Conservation (phyloP, 2,329 filamentous ascomycete species). For the Colletotrichum echinochloae region DNA sequence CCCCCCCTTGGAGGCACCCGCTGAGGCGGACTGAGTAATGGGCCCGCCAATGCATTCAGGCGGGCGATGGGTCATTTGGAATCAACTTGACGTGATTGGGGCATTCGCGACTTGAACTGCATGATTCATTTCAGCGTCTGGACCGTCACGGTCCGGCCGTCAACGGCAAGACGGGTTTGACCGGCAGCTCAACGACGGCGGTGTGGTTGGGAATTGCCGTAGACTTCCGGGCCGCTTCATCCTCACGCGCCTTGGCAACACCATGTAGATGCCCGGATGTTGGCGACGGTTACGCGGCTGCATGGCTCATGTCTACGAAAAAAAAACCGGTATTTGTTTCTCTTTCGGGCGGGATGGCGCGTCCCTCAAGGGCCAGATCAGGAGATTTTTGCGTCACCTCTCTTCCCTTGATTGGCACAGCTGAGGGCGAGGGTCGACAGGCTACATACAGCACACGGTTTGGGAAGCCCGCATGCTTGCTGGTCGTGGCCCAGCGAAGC, state of each 20-base stretch:
- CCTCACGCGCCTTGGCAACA: background rate
- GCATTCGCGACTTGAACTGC: slow-evolving; percentile 2
- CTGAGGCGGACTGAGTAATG: background rate
- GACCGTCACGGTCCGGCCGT: background rate
- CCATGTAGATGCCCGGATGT: background rate
- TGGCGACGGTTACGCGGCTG: background rate
- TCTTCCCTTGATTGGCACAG: slow-evolving; percentile 27
- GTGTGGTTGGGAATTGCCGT: background rate
- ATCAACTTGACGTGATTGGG: background rate
- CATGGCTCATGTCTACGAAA: background rate
- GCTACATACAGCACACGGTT: slow-evolving; percentile 3
- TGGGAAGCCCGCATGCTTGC: slow-evolving; percentile 5
- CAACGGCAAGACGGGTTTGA: background rate
- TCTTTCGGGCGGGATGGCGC: background rate
- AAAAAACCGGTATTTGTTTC: slow-evolving; percentile 11
- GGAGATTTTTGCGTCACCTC: slow-evolving; percentile 34
- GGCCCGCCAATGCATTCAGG: background rate
- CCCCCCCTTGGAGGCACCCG: background rate
- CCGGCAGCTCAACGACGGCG: background rate
- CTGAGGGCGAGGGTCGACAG: background rate
- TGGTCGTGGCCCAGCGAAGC: slow-evolving; percentile 1
- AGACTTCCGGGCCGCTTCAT: background rate
- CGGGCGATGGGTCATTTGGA: background rate
- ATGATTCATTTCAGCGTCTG: background rate
- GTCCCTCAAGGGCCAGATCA: slow-evolving; percentile 15